Base-by-base conservation (phyloP, 352 stramenopile species). In the Phytophthora lateralis region DNA sequence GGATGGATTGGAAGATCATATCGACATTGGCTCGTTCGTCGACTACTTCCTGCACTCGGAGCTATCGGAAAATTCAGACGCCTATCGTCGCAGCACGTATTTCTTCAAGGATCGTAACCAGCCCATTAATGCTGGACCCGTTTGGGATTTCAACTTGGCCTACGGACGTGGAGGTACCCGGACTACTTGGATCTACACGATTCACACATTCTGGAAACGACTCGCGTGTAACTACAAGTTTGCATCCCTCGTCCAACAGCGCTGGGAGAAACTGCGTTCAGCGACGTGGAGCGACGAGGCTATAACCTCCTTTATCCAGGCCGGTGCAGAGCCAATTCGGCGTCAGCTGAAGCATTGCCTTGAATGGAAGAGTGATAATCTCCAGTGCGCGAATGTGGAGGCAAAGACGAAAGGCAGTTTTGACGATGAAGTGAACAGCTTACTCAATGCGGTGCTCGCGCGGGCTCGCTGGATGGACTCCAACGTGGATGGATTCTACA, bases 31-130 rank as follows among this genome's bases (percentile, higher is more conserved):
- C 2, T 89, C 79, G 18, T 91, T 88, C 30, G 79, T 81, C 5
- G 82, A 91, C 62, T 91, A 89, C 45, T 80, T 91, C 27, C 52
- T 91, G 50, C 82, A 89, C 62, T 79, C 79, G 4, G 82, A 91
- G 63, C 54, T 88, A 32, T 87, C 79, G 12, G 60, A 71, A 34
- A 89, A 91, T 51, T 72, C 75, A 9, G 77, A 89, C 41, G 77
- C 79, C 4, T 91, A 91, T 24, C 69, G 78, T 11, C 71, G 76
- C 24, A 89, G 82, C 49, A 63, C 77, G 8, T 89, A 78, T 66
- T 91, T 89, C 47, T 89, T 89, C 69, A 89, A 91, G 46, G 80
- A 91, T 34, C 82, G 82, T 24, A 61, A 58, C 9, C 63, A 84
- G 29, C 73, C 80, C 10, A 89, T 91, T 30, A 87, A 91, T 55